A percentile compares a stretch with the other conserved stretches of the same genome.
Conservation (phyloP, 495 filamentous ascomycete genomes). For the Bombardia bombarda region DNA sequence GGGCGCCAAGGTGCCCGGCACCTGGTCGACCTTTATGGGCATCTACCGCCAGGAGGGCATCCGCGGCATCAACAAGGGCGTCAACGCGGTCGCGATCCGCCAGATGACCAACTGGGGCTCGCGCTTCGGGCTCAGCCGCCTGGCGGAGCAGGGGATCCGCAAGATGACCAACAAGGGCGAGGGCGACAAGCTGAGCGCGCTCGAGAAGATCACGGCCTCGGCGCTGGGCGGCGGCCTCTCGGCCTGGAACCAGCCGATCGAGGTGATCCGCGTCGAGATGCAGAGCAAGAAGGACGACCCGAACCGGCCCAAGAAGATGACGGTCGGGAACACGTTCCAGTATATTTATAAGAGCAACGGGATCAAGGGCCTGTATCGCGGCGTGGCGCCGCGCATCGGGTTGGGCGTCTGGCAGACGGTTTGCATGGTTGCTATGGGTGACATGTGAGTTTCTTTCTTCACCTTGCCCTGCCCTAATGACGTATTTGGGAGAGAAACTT, state of each 20-base stretch:
- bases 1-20: conserved; percentile 77
- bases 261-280: conserved; percentile 99
- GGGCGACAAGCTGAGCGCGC: conserved; percentile 60
- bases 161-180: conserved; percentile 72
- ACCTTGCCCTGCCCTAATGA: neutral
- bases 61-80: conserved; percentile 92
- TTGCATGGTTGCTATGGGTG: conserved; percentile 99
- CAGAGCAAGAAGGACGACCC: conserved; percentile 97
- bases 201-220: conserved; percentile 86
- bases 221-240: conserved; percentile 85
- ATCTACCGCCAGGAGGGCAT: conserved; percentile 95
- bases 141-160: conserved; percentile 86
- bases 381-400: conserved; percentile 87
- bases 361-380: conserved; percentile 88
- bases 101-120: conserved; percentile 99
- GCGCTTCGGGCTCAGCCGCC: conserved; percentile 83
- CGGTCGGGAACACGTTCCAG: conserved; percentile 81
- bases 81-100: conserved; percentile 95
- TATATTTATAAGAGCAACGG: conserved; percentile 92
- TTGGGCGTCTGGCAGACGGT: conserved; percentile 98
- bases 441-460: conserved; percentile 65
- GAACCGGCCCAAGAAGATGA: conserved; percentile 97
- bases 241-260: conserved; percentile 99
- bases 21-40: conserved; percentile 90
- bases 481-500: neutral